phyloP scores from a whole-genome alignment of 768 basidiomycete species.

The Tylopilus plumbeoviolaceoides region DNA sequence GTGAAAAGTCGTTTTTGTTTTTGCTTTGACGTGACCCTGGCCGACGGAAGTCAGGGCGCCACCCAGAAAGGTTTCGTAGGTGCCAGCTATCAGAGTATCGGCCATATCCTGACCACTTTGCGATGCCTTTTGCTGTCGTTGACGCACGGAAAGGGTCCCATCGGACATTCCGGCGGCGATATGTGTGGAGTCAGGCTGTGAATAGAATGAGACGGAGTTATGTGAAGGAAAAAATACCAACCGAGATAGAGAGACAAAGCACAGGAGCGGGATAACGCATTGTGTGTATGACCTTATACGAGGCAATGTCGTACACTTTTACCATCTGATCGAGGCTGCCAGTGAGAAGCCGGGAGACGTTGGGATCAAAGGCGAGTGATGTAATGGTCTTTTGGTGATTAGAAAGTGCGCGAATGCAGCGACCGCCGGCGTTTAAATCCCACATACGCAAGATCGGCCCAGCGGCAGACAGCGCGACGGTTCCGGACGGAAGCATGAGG shows the following conservation, averaged over 20 bases:
- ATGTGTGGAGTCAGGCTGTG: conserved; percentile 92
- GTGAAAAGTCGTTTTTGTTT: conserved; percentile 44
- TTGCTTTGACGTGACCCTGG: conserved; percentile 48
- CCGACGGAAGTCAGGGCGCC: conserved; percentile 52
- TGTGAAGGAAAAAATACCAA: conserved; percentile 28
- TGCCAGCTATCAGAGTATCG: conserved; percentile 44
- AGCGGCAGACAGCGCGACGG: conserved; percentile 77
- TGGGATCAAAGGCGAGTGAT: conserved; percentile 74
- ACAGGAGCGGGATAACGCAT: conserved; percentile 97
- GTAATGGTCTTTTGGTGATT: conserved; percentile 99
- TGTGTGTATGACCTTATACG: conserved; percentile 94
- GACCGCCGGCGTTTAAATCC: conserved; percentile 90
- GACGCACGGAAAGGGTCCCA: conserved; percentile 94
- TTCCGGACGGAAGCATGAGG: conserved; percentile 87
- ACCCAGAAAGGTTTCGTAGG: conserved; percentile 66
- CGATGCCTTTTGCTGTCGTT: conserved; percentile 74
- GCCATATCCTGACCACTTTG: conserved; percentile 42
- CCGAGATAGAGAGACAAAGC: conserved; percentile 87
- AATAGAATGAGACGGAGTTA: conserved; percentile 5
- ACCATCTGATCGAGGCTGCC: conserved; percentile 97
- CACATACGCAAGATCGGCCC: conserved; percentile 93
- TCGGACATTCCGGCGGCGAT: conserved; percentile 97
- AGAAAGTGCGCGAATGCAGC: conserved; percentile 85
- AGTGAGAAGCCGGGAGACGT: conserved; percentile 75
- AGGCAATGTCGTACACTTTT: conserved; percentile 94